These are phyloP conservation scores for Camelina sativa DNA, from an alignment of 345 rosid species.

Conservation along the genomic window DNA sequence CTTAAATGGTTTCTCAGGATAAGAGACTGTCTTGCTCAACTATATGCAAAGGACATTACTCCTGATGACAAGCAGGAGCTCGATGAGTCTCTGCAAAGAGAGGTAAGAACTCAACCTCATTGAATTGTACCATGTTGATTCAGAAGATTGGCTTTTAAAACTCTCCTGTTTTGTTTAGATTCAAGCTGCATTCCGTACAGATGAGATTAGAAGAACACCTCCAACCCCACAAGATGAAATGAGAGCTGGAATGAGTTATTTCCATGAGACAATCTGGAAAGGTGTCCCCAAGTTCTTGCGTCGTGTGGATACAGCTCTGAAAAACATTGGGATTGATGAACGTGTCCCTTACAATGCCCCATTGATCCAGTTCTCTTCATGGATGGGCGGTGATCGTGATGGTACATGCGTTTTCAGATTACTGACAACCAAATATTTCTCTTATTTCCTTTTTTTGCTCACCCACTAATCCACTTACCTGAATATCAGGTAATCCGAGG, in stretches of 20 bases:
- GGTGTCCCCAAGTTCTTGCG: constrained; percentile 99
- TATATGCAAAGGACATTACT: constrained; percentile 92
- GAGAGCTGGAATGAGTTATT: constrained; percentile 99
- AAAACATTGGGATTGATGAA: constrained; percentile 90
- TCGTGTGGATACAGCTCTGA: constrained; percentile 96
- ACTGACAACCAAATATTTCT: not conserved
- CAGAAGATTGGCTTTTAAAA: not conserved
- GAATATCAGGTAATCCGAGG: constrained; percentile 83
- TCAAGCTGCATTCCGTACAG: constrained; percentile 99
- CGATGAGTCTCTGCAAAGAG: constrained; percentile 93
- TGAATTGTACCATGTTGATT: constrained; percentile 1
- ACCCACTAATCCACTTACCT: not conserved
- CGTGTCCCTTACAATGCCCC: constrained; percentile 99
- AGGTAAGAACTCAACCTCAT: constrained; percentile 51
- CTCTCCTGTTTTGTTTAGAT: constrained; percentile 51
- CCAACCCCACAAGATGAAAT: constrained; percentile 99
- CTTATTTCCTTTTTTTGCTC: constrained; percentile 7
- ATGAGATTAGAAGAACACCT: constrained; percentile 97
- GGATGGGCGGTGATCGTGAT: constrained; percentile 99
- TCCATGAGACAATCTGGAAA: constrained; percentile 99
- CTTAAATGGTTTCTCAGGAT: constrained; percentile 56
- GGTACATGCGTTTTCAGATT: constrained; percentile 47
- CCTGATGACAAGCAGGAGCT: constrained; percentile 99
- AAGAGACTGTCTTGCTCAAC: constrained; percentile 80
- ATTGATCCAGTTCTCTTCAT: constrained; percentile 95